Evolutionary conservation across 1,284 basidiomycete genomes (phyloP).

Genomic region (Cutaneotrichosporon spelunceum): DNA sequence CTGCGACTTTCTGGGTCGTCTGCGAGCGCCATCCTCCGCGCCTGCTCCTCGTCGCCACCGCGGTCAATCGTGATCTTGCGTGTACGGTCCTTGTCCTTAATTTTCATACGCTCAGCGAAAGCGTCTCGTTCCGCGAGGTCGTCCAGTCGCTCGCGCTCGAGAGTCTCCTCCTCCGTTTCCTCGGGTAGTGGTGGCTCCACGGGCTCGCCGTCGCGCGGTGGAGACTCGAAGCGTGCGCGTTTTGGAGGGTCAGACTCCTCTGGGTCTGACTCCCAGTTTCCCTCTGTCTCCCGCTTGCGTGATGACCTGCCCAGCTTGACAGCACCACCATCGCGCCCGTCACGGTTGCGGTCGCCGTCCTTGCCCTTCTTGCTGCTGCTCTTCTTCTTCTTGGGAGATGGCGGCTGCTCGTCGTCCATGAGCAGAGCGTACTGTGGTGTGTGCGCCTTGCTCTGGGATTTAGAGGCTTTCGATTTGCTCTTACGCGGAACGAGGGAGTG

Average conservation of each 20-base stretch:
- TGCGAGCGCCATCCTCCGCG: slow-evolving; percentile 72
- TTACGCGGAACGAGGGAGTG: slow-evolving; percentile 71
- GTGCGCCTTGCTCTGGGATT: slow-evolving; percentile 59
- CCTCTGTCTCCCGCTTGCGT: slow-evolving; percentile 69
- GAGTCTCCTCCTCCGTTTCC: slow-evolving; percentile 64
- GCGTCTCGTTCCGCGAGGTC: slow-evolving; percentile 87
- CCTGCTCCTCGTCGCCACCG: slow-evolving; percentile 76
- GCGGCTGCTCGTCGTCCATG: slow-evolving; percentile 64
- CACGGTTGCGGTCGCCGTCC: slow-evolving; percentile 22
- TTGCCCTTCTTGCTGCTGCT: slow-evolving; percentile 53
- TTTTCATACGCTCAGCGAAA: slow-evolving; percentile 81
- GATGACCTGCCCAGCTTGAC: slow-evolving; percentile 59
- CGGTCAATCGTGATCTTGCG: slow-evolving; percentile 92
- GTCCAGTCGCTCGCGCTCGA: slow-evolving; percentile 70
- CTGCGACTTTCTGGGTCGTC: slow-evolving; percentile 77
- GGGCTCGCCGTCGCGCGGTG: slow-evolving; percentile 30
- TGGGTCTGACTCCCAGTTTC: slow-evolving; percentile 53
- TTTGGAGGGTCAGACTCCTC: slow-evolving; percentile 62
- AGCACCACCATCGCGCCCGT: slow-evolving; percentile 39
- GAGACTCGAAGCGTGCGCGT: slow-evolving; percentile 44
- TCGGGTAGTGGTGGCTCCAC: slow-evolving; percentile 32
- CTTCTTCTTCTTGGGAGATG: slow-evolving; percentile 45
- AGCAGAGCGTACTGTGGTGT: slow-evolving; percentile 71
- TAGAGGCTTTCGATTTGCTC: slow-evolving; percentile 60
- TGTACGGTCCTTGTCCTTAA: slow-evolving; percentile 77